Evolutionary conservation across 306 rosid species (phyloP).

Genomic region (Lathyrus aphaca): DNA sequence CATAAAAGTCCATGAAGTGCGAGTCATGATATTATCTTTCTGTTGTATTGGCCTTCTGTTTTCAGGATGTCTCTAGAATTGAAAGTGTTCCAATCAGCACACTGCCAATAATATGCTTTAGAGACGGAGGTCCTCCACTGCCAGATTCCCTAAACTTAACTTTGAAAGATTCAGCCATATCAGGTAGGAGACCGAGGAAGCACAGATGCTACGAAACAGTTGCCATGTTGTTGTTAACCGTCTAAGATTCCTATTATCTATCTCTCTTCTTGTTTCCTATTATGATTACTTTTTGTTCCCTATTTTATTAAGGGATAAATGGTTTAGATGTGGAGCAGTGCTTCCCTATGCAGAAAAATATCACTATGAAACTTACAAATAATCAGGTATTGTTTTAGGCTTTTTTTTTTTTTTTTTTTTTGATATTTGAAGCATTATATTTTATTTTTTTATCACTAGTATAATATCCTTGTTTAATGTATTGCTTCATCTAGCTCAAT

Average conservation of each 20-base stretch:
- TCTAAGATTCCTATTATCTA: not conserved
- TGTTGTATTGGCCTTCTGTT: constrained; percentile 29
- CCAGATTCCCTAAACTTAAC: constrained; percentile 71
- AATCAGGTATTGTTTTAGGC: constrained; percentile 66
- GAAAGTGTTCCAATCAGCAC: constrained; percentile 57
- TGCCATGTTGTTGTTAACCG: not conserved
- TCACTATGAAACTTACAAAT: constrained; percentile 70
- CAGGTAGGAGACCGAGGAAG: constrained; percentile 40
- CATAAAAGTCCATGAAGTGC: not conserved
- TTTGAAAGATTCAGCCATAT: constrained; percentile 54
- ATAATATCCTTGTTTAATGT: too few species aligned
- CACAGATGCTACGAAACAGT: not conserved
- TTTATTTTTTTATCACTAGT: constrained; percentile 7
- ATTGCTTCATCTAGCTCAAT: constrained; percentile 22
- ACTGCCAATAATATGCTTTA: constrained; percentile 83
- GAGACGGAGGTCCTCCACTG: constrained; percentile 89
- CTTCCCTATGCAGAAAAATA: constrained; percentile 77
- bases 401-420: constrained; percentile 25
- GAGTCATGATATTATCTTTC: not conserved
- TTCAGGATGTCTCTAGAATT: constrained; percentile 62
- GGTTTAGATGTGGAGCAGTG: constrained; percentile 80
- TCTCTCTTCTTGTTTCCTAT: constrained; percentile 4
- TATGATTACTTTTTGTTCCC: constrained; percentile 36
- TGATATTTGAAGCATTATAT: not conserved
- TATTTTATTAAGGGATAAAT: constrained; percentile 54